Percentiles rank a stretch among this genome's conserved stretches.
phyloP scores from a whole-genome alignment of 192 early-diverging fungal species.

The Backusella morwellensis region DNA sequence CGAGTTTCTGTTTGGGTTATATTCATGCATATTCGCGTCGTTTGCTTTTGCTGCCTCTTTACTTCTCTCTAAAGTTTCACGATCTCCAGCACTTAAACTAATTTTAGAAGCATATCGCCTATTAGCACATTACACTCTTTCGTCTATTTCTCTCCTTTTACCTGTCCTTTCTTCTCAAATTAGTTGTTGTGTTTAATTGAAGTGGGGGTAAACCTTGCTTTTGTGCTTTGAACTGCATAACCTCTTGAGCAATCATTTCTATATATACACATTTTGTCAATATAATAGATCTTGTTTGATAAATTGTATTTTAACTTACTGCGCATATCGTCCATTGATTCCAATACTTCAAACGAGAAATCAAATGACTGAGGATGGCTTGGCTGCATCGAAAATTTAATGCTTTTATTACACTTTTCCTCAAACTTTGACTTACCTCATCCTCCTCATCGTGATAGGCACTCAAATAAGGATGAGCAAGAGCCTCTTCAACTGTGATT shows the following conservation, averaged over 20 bases:
- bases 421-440: conserved; percentile 47
- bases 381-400: conserved; percentile 43
- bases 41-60: conserved; percentile 15
- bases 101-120: too few relatives aligned
- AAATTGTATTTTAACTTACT: conserved; percentile 26
- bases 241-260: conserved; percentile 75
- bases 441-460: conserved; percentile 90
- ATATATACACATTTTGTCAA: too few relatives aligned
- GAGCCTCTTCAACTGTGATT: conserved; percentile 90
- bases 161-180: conserved; percentile 41
- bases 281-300: too few relatives aligned
- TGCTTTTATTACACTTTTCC: background rate
- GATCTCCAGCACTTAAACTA: conserved; percentile 26
- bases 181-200: conserved; percentile 31
- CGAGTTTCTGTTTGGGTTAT: background rate
- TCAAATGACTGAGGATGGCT: conserved; percentile 69
- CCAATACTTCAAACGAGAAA: conserved; percentile 79
- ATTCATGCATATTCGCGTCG: background rate
- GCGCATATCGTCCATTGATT: conserved; percentile 78
- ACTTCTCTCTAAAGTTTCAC: conserved; percentile 33
- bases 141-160: background rate
- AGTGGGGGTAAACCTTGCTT: conserved; percentile 45
- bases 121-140: too few relatives aligned
- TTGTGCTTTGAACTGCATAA: conserved; percentile 73
- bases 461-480: conserved; percentile 90